Percentiles rank a stretch among this genome's conserved stretches.
phyloP scores from a whole-genome alignment of 345 rosid species.

The Linum lewisii region DNA sequence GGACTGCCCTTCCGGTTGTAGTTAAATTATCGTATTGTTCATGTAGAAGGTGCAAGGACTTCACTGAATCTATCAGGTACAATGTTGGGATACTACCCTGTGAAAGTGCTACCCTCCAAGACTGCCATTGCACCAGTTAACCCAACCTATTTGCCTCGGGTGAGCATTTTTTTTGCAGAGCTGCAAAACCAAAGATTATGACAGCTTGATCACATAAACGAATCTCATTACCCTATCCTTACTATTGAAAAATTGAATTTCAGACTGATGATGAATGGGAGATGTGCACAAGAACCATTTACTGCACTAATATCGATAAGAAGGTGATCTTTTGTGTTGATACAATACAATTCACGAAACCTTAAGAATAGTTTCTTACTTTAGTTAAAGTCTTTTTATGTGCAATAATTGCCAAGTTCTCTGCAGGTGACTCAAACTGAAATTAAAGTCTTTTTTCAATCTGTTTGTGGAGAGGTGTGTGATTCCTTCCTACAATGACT shows the following conservation, averaged over 20 bases:
- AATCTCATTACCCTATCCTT: slow-evolving; percentile 5
- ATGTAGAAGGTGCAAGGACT: slow-evolving; percentile 62
- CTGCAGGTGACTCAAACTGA: slow-evolving; percentile 60
- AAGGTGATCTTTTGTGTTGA: slow-evolving; percentile 36
- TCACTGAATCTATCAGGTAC: slow-evolving; percentile 75
- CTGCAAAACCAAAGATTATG: not conserved
- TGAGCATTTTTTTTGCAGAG: slow-evolving; percentile 13
- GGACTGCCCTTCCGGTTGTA: not conserved
- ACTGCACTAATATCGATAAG: slow-evolving; percentile 89
- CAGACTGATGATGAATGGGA: slow-evolving; percentile 90
- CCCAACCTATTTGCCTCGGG: slow-evolving; percentile 90
- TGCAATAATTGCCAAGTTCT: not conserved
- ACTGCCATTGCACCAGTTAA: slow-evolving; percentile 97
- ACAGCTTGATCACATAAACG: not conserved
- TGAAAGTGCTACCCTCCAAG: slow-evolving; percentile 82
- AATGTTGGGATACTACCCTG: slow-evolving; percentile 84
- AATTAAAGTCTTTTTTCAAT: slow-evolving; percentile 54
- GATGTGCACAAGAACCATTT: slow-evolving; percentile 88
- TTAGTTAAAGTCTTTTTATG: not conserved
- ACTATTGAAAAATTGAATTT: too few relatives aligned
- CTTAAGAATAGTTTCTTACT: too few relatives aligned
- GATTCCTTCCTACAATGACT: slow-evolving; percentile 8
- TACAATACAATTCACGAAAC: too few relatives aligned
- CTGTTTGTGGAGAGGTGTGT: slow-evolving; percentile 68
- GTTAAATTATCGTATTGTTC: slow-evolving; percentile 7